A percentile compares a stretch with the other conserved stretches of the same genome.
Evolutionary conservation across 2,329 filamentous ascomycete species (phyloP).

Genomic region (Sordariomycetes sp.): DNA sequence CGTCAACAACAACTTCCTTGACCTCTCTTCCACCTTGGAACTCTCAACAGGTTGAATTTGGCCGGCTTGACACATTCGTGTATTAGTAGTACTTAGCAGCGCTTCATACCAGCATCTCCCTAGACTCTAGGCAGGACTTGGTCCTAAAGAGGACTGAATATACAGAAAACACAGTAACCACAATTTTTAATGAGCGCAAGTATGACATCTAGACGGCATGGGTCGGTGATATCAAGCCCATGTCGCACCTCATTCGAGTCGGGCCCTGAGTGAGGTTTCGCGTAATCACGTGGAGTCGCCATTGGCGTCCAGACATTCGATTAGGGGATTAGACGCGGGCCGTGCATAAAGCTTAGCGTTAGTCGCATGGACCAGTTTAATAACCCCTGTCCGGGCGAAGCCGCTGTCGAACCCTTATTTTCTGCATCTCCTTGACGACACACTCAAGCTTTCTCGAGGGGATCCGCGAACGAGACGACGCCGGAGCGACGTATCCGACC

Average conservation of each 20-base stretch:
- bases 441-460: too few relatives aligned
- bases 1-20: not conserved
- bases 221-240: too few relatives aligned
- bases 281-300: too few relatives aligned
- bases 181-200: too few relatives aligned
- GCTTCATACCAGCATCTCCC: not conserved
- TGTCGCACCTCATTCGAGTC: too few relatives aligned
- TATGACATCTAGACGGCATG: too few relatives aligned
- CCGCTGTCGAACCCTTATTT: not conserved
- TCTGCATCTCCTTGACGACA: not conserved
- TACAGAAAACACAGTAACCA: too few relatives aligned
- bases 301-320: too few relatives aligned
- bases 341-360: not conserved
- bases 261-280: too few relatives aligned
- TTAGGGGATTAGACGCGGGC: not conserved
- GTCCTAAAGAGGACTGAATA: too few relatives aligned
- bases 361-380: not conserved
- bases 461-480: too few relatives aligned
- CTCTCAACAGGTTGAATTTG: not conserved
- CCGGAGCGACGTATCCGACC: too few relatives aligned
- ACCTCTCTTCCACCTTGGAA: not conserved
- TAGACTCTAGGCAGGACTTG: not conserved
- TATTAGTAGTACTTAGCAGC: not conserved
- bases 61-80: conserved; percentile 5
- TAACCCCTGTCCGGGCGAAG: not conserved